A percentile compares a stretch with the other conserved stretches of the same genome.
These are phyloP conservation scores for Penicillium griseofulvum DNA, from an alignment of 2,329 filamentous ascomycete species.

Conservation along the genomic window DNA sequence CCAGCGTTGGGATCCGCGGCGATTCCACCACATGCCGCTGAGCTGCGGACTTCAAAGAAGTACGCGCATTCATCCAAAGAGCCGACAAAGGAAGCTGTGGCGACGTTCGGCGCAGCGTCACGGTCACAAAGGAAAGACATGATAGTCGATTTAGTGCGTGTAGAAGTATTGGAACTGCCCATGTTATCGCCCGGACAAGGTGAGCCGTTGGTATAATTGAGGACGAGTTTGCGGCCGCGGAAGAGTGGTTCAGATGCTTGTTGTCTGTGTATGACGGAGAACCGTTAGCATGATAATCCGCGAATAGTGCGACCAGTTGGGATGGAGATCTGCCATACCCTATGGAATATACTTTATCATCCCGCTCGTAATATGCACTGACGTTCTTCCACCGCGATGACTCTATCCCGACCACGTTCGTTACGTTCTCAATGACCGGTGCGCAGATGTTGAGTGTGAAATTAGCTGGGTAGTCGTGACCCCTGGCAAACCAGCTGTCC, in stretches of 20 bases:
- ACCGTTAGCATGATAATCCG: not conserved
- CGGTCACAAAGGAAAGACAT: constrained; percentile 92
- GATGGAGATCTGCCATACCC: constrained; percentile 35
- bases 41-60: constrained; percentile 88
- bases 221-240: constrained; percentile 60
- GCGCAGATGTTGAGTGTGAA: constrained; percentile 53
- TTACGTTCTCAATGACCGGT: constrained; percentile 48
- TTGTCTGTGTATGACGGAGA: constrained; percentile 32
- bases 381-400: constrained; percentile 45
- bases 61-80: constrained; percentile 91
- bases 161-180: constrained; percentile 22
- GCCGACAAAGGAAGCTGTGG: constrained; percentile 79
- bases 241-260: constrained; percentile 48
- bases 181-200: constrained; percentile 54
- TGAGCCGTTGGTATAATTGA: constrained; percentile 75
- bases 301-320: not conserved
- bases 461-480: constrained; percentile 51
- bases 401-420: constrained; percentile 48
- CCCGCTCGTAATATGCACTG: constrained; percentile 49
- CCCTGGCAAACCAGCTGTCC: constrained; percentile 49
- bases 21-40: constrained; percentile 76
- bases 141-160: constrained; percentile 67
- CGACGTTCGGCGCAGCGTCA: constrained; percentile 66
- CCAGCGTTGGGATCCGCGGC: constrained; percentile 54
- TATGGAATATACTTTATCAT: constrained; percentile 46